phyloP scores from a whole-genome alignment of 345 rosid species.

The Rhodamnia rubescens region DNA sequence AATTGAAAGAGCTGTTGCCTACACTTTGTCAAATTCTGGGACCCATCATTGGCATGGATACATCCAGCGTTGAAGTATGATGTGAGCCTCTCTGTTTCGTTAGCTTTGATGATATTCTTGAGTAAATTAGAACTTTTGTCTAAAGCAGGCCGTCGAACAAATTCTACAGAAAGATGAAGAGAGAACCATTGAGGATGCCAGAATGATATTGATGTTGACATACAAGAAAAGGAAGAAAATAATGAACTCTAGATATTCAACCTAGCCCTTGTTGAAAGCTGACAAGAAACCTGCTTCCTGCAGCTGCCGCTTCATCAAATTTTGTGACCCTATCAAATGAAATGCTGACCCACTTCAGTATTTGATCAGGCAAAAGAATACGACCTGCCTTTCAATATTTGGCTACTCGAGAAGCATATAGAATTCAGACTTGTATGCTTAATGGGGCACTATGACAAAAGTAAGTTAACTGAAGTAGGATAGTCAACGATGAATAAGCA shows the following conservation, averaged over 20 bases:
- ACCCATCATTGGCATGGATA: conserved; percentile 22
- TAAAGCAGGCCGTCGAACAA: conserved; percentile 47
- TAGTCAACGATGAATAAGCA: background rate
- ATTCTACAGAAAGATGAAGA: conserved; percentile 19
- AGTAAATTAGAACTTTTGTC: conserved; percentile 32
- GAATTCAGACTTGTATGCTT: background rate
- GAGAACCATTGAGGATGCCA: background rate
- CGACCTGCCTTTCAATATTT: background rate
- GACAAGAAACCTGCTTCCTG: conserved; percentile 31
- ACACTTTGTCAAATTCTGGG: conserved; percentile 55
- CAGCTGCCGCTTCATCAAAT: conserved; percentile 45
- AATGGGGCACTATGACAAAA: background rate
- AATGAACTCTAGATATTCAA: conserved; percentile 3
- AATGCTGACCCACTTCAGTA: background rate
- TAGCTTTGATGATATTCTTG: conserved; percentile 35
- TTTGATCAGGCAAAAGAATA: background rate
- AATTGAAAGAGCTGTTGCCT: conserved; percentile 8
- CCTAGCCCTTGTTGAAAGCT: conserved; percentile 51
- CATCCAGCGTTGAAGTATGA: conserved; percentile 57
- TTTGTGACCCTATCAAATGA: conserved; percentile 30
- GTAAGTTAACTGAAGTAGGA: background rate
- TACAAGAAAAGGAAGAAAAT: background rate
- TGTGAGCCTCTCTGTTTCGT: conserved; percentile 48
- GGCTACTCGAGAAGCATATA: background rate
- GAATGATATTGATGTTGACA: background rate